phyloP scores from a whole-genome alignment of 441 rosid species.

The Lepidium campestre region DNA sequence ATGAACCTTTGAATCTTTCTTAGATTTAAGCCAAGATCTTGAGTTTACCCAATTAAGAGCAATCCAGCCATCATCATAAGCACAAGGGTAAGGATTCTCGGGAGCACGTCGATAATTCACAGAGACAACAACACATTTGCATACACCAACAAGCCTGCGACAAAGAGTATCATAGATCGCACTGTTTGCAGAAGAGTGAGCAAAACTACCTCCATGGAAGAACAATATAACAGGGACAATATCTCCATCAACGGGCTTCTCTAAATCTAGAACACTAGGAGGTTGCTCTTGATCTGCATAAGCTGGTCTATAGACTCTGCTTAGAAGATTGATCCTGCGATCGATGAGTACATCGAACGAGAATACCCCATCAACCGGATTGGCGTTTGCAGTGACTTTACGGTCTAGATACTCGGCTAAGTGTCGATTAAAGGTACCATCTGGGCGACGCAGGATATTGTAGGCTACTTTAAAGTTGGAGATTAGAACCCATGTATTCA shows the following conservation, averaged over 20 bases:
- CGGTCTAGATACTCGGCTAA: slow-evolving; percentile 70
- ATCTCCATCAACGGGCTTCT: slow-evolving; percentile 48
- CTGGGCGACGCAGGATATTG: slow-evolving; percentile 53
- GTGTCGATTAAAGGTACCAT: slow-evolving; percentile 67
- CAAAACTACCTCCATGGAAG: slow-evolving; percentile 72
- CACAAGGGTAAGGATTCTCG: slow-evolving; percentile 55
- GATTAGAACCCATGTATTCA: slow-evolving; percentile 66
- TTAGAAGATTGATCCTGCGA: slow-evolving; percentile 32
- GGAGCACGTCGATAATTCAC: slow-evolving; percentile 66
- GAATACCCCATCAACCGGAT: slow-evolving; percentile 51
- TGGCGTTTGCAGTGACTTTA: slow-evolving; percentile 49
- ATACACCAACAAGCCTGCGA: slow-evolving; percentile 46
- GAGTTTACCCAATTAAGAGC: slow-evolving; percentile 57
- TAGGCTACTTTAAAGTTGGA: slow-evolving; percentile 59
- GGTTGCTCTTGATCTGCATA: slow-evolving; percentile 30
- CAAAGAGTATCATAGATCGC: slow-evolving; percentile 56
- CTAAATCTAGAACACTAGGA: slow-evolving; percentile 32
- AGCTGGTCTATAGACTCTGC: slow-evolving; percentile 48
- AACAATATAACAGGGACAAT: slow-evolving; percentile 53
- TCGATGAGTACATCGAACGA: slow-evolving; percentile 53
- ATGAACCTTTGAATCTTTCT: slow-evolving; percentile 51
- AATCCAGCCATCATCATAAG: slow-evolving; percentile 67
- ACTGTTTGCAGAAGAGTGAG: slow-evolving; percentile 64
- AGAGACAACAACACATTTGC: slow-evolving; percentile 55
- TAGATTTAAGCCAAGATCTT: slow-evolving; percentile 54